A percentile compares a stretch with the other conserved stretches of the same genome.
Conservation (phyloP, 306 rosid genomes). For the Fagus crenata region DNA sequence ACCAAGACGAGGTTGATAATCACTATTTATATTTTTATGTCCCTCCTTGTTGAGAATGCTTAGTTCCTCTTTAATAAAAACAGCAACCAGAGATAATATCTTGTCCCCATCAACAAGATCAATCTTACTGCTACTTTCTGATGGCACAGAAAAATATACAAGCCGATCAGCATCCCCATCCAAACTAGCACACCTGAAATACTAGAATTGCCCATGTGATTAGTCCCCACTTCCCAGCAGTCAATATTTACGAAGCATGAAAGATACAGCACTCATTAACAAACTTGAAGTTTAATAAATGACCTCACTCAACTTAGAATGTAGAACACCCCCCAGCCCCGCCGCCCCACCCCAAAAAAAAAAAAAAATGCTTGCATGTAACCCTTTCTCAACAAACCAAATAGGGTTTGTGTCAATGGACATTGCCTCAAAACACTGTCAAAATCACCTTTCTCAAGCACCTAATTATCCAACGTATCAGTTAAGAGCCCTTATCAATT, state of each 20-base stretch:
- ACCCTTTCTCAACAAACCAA: conserved; percentile 1
- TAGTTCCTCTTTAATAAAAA: conserved; percentile 76
- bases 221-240: conserved; percentile 16
- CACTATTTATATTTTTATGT: conserved; percentile 24
- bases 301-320: too few species aligned
- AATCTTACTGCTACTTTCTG: conserved; percentile 49
- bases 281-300: too few species aligned
- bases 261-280: neutral
- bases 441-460: neutral
- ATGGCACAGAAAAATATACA: conserved; percentile 70
- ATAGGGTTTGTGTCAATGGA: neutral
- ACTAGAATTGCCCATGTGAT: conserved; percentile 45
- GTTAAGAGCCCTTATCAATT: too few species aligned
- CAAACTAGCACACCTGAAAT: conserved; percentile 94
- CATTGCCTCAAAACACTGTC: neutral
- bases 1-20: conserved; percentile 57
- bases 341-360: too few species aligned
- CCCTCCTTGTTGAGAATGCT: conserved; percentile 53
- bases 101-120: conserved; percentile 93
- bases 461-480: neutral
- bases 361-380: neutral
- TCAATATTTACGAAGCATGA: conserved; percentile 2
- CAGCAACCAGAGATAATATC: conserved; percentile 74
- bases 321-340: neutral
- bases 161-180: conserved; percentile 98